Percentiles rank a stretch among this genome's conserved stretches.
These are phyloP conservation scores for Zea mays DNA, from an alignment of 176 grass and related monocot species.

Conservation along the genomic window DNA sequence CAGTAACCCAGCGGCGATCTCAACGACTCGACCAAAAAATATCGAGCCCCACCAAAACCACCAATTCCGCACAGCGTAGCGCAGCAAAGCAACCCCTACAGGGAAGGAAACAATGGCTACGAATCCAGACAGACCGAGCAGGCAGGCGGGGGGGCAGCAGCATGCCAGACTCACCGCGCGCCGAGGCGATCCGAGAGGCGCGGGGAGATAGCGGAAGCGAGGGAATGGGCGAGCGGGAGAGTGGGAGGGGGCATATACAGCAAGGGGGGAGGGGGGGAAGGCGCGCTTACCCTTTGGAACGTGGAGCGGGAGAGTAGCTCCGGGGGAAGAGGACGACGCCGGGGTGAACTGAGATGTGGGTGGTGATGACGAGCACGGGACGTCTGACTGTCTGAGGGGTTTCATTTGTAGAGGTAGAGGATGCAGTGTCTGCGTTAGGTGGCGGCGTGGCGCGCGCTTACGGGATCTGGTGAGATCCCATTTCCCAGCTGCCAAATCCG, in stretches of 20 bases:
- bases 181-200: constrained; percentile 17
- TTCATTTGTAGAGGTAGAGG: constrained; percentile 49
- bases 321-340: constrained; percentile 9
- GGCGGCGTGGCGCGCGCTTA: background rate
- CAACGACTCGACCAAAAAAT: background rate
- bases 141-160: background rate
- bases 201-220: background rate
- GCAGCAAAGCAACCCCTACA: background rate
- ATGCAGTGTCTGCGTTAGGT: background rate
- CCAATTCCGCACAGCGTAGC: background rate
- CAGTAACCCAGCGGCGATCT: background rate
- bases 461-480: constrained; percentile 28
- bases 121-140: background rate
- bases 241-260: background rate
- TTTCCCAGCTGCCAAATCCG: background rate
- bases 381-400: background rate
- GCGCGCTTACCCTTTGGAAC: constrained; percentile 45
- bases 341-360: background rate
- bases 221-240: background rate
- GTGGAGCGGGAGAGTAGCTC: constrained; percentile 32
- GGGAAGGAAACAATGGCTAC: background rate
- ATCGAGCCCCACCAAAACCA: background rate
- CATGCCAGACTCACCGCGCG: constrained; percentile 15
- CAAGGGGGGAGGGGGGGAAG: constrained; percentile 28
- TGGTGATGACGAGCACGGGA: constrained; percentile 35